A percentile compares a stretch with the other conserved stretches of the same genome.
Evolutionary conservation across 139 green algal species (phyloP).

Genomic region (Marvania coccoides): DNA sequence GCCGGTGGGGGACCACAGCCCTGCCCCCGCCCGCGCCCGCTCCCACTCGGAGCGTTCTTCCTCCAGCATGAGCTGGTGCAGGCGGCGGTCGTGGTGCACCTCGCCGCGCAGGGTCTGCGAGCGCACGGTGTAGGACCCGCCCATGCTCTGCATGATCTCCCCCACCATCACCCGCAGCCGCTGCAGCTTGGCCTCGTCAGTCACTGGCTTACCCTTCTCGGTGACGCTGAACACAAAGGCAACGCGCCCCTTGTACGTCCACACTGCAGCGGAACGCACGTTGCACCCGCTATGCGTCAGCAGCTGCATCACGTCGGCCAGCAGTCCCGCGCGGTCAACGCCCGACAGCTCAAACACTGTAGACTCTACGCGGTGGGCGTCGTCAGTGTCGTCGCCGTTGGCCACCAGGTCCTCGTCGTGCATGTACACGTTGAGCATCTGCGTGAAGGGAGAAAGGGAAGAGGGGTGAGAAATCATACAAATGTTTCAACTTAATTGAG

Average conservation of each 20-base stretch:
- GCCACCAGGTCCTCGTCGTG: constrained; percentile 33
- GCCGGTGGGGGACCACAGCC: no score
- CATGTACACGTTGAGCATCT: constrained; percentile 62
- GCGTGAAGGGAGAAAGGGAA: no score
- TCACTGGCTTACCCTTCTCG: constrained; percentile 53
- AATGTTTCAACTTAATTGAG: background rate
- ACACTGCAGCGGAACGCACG: constrained; percentile 74
- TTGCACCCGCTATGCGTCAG: constrained; percentile 75
- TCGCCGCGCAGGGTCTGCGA: constrained; percentile 43
- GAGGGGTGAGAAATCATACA: no score
- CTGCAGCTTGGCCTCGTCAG: constrained; percentile 50
- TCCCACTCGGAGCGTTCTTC: constrained; percentile 36
- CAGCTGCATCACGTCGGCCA: constrained; percentile 75
- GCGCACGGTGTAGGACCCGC: background rate
- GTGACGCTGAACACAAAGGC: constrained; percentile 76
- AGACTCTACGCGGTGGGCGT: constrained; percentile 24
- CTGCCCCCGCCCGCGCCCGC: no score
- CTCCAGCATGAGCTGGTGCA: constrained; percentile 86
- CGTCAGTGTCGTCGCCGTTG: constrained; percentile 42
- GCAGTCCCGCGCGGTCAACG: constrained; percentile 66
- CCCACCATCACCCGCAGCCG: constrained; percentile 56
- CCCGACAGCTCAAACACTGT: constrained; percentile 88
- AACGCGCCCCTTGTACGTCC: constrained; percentile 69
- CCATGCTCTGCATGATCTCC: constrained; percentile 48
- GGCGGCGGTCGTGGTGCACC: constrained; percentile 80